Conservation (phyloP, 495 filamentous ascomycete genomes). For the Baudoinia panamericana region DNA sequence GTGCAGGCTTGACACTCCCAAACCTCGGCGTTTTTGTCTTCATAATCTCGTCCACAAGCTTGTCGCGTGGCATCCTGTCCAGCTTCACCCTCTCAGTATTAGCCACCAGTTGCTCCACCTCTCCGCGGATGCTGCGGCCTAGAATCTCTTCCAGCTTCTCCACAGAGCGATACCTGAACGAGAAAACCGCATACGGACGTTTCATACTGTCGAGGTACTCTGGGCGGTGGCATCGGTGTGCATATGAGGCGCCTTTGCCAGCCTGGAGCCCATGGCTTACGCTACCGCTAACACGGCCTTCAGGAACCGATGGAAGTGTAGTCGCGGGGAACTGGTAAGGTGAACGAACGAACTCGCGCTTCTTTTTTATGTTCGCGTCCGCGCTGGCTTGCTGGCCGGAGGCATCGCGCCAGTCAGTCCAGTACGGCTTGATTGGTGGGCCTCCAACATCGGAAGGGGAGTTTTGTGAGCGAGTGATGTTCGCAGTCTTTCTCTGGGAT, state of each 20-base stretch:
- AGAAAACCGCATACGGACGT: slow-evolving; percentile 36
- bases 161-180: slow-evolving; percentile 35
- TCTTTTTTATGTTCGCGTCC: slow-evolving; percentile 1
- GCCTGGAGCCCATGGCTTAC: slow-evolving; percentile 28
- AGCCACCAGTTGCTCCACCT: neutral
- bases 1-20: too few relatives aligned
- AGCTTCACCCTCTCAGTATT: slow-evolving; percentile 13
- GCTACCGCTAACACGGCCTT: slow-evolving; percentile 12
- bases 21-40: neutral
- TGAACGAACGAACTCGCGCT: slow-evolving; percentile 1
- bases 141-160: slow-evolving; percentile 21
- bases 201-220: slow-evolving; percentile 32
- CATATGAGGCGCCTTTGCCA: slow-evolving; percentile 28
- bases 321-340: slow-evolving; percentile 14
- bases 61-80: slow-evolving; percentile 19
- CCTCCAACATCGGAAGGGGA: neutral
- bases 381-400: neutral
- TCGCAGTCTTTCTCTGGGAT: neutral
- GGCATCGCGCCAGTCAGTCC: slow-evolving; percentile 5
- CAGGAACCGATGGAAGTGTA: slow-evolving; percentile 12
- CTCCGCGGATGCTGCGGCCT: slow-evolving; percentile 6
- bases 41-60: slow-evolving; percentile 23
- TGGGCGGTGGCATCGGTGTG: slow-evolving; percentile 27
- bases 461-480: neutral
- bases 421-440: slow-evolving; percentile 15